A percentile compares a stretch with the other conserved stretches of the same genome.
phyloP scores from a whole-genome alignment of 768 basidiomycete species.

The Ramaria rubella region DNA sequence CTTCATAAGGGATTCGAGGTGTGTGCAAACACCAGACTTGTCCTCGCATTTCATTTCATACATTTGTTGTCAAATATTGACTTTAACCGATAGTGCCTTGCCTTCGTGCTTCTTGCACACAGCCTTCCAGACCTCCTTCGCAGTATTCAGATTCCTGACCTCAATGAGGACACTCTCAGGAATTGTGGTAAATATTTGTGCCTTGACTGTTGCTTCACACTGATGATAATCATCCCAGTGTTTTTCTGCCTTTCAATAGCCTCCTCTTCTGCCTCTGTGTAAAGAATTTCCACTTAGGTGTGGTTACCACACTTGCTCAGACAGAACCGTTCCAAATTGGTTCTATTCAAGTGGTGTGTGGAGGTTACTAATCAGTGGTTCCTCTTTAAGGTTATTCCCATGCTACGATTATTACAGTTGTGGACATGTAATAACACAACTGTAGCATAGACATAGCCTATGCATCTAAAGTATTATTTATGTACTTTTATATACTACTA shows the following conservation, averaged over 20 bases:
- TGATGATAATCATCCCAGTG: background rate
- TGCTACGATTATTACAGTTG: no score
- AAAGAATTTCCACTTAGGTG: no score
- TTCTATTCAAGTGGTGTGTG: no score
- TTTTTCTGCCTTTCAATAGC: background rate
- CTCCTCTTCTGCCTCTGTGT: background rate
- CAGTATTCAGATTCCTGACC: background rate
- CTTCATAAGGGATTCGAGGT: slow-evolving; percentile 21
- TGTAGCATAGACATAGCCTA: no score
- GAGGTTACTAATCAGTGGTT: no score
- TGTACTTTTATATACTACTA: no score
- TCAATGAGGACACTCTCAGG: background rate
- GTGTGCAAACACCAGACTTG: background rate
- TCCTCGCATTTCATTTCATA: background rate
- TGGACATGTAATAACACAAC: no score
- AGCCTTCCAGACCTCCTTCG: background rate
- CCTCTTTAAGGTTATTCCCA: no score
- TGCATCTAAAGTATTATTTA: no score
- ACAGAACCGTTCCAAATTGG: no score
- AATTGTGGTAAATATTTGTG: background rate
- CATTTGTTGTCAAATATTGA: background rate
- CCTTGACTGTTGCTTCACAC: background rate
- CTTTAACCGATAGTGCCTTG: background rate
- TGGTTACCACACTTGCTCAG: no score
- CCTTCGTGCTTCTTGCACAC: background rate